Evolutionary conservation across 2,329 filamentous ascomycete species (phyloP).

Genomic region (Monilinia fructigena): DNA sequence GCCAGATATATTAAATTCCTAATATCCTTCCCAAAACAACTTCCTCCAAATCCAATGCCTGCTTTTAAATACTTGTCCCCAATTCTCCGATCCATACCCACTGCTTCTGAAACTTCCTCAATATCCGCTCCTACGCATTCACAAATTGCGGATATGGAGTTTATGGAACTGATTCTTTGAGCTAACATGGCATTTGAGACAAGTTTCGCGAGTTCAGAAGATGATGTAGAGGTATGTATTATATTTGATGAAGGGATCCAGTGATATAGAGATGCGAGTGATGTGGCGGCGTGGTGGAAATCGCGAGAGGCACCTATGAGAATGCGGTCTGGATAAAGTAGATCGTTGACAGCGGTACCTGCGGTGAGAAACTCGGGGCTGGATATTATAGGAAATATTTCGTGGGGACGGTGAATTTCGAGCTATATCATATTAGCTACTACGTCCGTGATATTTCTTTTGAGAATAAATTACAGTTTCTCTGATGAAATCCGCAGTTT

Average conservation of each 20-base stretch:
- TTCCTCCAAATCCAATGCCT: constrained; percentile 75
- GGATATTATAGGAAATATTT: constrained; percentile 72
- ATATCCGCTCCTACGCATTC: constrained; percentile 74
- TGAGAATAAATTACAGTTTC: constrained; percentile 53
- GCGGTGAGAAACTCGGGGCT: constrained; percentile 82
- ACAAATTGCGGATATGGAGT: constrained; percentile 76
- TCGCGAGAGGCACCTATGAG: constrained; percentile 65
- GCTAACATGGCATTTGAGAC: constrained; percentile 79
- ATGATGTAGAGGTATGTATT: constrained; percentile 71
- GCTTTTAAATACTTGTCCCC: constrained; percentile 72
- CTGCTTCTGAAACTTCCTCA: constrained; percentile 65
- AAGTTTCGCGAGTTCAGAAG: constrained; percentile 75
- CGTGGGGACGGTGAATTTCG: constrained; percentile 57
- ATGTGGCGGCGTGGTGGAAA: constrained; percentile 52
- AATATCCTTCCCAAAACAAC: constrained; percentile 80
- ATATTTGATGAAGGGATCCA: constrained; percentile 70
- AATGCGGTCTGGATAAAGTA: constrained; percentile 69
- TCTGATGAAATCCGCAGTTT: constrained; percentile 68
- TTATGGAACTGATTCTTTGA: constrained; percentile 78
- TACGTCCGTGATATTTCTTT: constrained; percentile 25
- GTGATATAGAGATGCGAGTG: constrained; percentile 64
- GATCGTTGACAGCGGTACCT: constrained; percentile 70
- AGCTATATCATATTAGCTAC: constrained; percentile 45
- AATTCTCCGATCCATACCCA: constrained; percentile 70
- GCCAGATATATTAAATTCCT: constrained; percentile 72